A percentile compares a stretch with the other conserved stretches of the same genome.
Evolutionary conservation across 163 green algal genomes (phyloP).

Genomic region (Chlamydomonas reinhardtii): DNA sequence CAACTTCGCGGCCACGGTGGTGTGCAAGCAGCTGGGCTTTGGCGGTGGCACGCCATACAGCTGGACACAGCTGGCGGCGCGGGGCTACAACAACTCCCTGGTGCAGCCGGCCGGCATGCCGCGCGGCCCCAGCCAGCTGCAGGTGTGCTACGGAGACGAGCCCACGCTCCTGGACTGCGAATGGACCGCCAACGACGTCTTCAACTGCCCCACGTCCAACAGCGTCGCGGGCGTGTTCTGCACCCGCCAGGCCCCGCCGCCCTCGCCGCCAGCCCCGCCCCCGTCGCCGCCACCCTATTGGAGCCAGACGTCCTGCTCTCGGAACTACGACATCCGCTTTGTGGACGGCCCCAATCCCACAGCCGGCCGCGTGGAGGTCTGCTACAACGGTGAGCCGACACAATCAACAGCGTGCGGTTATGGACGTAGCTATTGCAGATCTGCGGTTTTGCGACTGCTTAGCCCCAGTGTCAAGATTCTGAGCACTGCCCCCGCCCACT

Average conservation of each 20-base stretch:
- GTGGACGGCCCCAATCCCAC: not conserved
- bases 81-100: not conserved
- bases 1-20: not conserved
- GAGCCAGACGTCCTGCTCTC: not conserved
- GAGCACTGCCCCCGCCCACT: too few species aligned
- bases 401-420: not conserved
- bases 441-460: not conserved
- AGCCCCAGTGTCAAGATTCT: too few species aligned
- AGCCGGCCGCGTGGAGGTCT: not conserved
- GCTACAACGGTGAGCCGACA: not conserved
- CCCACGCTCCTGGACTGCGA: not conserved
- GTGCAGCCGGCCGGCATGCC: not conserved
- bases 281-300: not conserved
- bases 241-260: not conserved
- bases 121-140: not conserved
- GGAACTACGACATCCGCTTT: not conserved
- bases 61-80: not conserved
- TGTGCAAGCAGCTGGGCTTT: not conserved
- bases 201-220: not conserved
- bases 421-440: not conserved
- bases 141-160: not conserved
- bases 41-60: not conserved
- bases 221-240: not conserved
- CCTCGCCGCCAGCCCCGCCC: not conserved
- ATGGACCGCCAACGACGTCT: not conserved